Conservation (phyloP, 2,329 filamentous ascomycete genomes). For the Huntiella bhutanensis region DNA sequence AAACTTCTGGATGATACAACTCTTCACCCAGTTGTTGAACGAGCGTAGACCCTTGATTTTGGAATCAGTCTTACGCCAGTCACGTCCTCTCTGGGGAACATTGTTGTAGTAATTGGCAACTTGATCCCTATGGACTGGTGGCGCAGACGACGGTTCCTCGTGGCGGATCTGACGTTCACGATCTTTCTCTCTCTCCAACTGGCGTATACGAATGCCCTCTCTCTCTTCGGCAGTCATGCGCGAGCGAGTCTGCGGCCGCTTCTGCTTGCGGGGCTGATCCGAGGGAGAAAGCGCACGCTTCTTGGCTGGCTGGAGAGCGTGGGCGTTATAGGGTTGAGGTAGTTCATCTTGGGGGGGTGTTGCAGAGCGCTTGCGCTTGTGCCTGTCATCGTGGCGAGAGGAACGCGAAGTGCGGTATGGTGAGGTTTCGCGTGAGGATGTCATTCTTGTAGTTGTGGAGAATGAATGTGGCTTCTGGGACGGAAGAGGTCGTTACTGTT, state of each 20-base stretch:
- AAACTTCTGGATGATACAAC: conserved; percentile 91
- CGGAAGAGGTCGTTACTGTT: no score
- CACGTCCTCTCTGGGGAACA: conserved; percentile 77
- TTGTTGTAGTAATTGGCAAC: conserved; percentile 92
- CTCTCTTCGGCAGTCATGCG: conserved; percentile 49
- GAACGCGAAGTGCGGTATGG: no score
- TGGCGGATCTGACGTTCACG: conserved; percentile 21
- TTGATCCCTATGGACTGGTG: conserved; percentile 52
- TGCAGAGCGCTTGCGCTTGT: conserved; percentile 21
- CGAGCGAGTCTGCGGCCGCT: conserved; percentile 47
- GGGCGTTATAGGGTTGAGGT: conserved; percentile 42
- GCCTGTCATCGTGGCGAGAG: not conserved
- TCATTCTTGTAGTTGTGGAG: no score
- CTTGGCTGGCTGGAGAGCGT: conserved; percentile 37
- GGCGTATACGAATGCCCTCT: conserved; percentile 45
- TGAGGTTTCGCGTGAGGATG: no score
- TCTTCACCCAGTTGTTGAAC: conserved; percentile 99
- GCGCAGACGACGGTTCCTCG: conserved; percentile 22
- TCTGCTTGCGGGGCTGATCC: conserved; percentile 42
- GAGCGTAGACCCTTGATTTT: conserved; percentile 85
- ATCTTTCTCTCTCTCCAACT: conserved; percentile 30
- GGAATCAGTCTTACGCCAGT: conserved; percentile 87
- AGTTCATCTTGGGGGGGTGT: conserved; percentile 24
- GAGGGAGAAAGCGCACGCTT: conserved; percentile 37
- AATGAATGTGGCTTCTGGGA: no score